Conservation (phyloP, 2,329 filamentous ascomycete species). For the Aureobasidium vineae region DNA sequence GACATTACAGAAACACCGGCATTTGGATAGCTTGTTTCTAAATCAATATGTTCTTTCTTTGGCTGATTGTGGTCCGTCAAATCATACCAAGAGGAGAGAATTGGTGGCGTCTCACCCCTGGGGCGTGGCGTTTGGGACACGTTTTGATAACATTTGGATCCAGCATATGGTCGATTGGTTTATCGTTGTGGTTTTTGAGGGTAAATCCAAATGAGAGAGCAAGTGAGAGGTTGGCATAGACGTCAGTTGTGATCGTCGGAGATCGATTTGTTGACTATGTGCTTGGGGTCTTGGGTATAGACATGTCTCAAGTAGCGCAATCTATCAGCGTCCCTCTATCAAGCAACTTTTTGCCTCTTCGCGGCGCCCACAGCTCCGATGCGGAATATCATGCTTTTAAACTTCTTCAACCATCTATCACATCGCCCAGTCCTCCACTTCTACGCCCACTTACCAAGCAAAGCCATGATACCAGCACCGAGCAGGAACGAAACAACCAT, state of each 20-base stretch:
- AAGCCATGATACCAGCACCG: constrained; percentile 70
- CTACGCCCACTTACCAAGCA: constrained; percentile 81
- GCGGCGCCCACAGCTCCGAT: background rate
- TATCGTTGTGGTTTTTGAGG: background rate
- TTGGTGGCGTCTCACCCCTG: background rate
- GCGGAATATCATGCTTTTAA: background rate
- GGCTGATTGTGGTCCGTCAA: background rate
- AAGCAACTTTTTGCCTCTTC: too few relatives aligned
- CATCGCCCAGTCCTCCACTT: constrained; percentile 28
- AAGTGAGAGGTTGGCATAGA: background rate
- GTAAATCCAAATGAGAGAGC: background rate
- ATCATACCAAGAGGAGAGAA: background rate
- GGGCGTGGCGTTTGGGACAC: background rate
- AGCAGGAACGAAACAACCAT: constrained; percentile 87
- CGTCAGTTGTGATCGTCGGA: background rate
- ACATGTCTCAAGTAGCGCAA: too few relatives aligned
- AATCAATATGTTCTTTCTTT: background rate
- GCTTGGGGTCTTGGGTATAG: too few relatives aligned
- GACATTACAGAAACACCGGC: background rate
- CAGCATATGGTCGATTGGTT: background rate
- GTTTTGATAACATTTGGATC: background rate
- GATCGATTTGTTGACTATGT: background rate
- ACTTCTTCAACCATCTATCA: background rate
- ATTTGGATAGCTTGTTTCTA: background rate
- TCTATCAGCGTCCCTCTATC: too few relatives aligned